Evolutionary conservation across 2,329 filamentous ascomycete species (phyloP).

Genomic region (Calycina marina): DNA sequence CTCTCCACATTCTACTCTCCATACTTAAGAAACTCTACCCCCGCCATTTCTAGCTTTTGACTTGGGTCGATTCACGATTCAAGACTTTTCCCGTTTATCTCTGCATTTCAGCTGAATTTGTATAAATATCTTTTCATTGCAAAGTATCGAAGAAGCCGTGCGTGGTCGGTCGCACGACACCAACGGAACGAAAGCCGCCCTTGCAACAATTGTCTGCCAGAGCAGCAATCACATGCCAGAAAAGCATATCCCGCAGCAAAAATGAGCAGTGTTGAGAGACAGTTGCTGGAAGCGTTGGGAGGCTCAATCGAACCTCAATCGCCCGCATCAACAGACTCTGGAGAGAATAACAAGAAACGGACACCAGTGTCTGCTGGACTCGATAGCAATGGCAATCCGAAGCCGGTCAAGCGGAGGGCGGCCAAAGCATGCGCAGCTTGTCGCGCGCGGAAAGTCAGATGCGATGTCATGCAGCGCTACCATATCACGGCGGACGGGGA

Average conservation of each 20-base stretch:
- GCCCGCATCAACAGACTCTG: not conserved
- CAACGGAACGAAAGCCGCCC: not conserved
- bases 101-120: not conserved
- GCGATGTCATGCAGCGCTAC: constrained; percentile 72
- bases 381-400: constrained; percentile 14
- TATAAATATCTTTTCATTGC: too few relatives aligned
- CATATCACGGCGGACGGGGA: constrained; percentile 17
- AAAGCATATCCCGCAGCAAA: constrained; percentile 21
- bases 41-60: too few relatives aligned
- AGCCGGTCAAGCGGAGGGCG: constrained; percentile 57
- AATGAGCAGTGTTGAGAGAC: constrained; percentile 10
- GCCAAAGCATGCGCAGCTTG: constrained; percentile 84
- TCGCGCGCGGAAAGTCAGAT: constrained; percentile 78
- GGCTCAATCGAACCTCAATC: constrained; percentile 3
- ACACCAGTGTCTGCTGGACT: constrained; percentile 6
- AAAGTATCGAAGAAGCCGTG: not conserved
- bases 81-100: not conserved
- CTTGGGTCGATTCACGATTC: too few relatives aligned
- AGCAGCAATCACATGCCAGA: not conserved
- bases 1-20: too few relatives aligned
- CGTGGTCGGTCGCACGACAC: not conserved
- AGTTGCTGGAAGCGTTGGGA: not conserved
- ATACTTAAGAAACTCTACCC: too few relatives aligned
- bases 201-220: not conserved
- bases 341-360: constrained; percentile 12